Evolutionary conservation across 768 basidiomycete genomes (phyloP), one percentile per base, ranked within the genome.

Genomic region (Pulveroboletus sp.): DNA sequence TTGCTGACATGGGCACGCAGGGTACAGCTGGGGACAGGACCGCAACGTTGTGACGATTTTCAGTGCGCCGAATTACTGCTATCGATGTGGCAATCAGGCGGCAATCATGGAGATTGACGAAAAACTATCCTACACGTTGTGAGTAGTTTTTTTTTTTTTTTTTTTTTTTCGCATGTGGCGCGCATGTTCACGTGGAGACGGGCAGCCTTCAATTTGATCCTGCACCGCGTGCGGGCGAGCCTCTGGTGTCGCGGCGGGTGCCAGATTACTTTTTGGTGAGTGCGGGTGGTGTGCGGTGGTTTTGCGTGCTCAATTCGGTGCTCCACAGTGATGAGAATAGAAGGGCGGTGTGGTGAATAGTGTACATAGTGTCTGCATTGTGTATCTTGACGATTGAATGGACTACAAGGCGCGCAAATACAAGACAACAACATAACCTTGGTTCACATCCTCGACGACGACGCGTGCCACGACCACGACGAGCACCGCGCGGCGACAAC

Each of bases 41-140:
- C 83, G 93, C 70, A 98, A 97, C 68, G 95, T 99, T 20, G 95
- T 99, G 57, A 99, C 95, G 36, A 97, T 99, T 66, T 99, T 97
- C 78, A 97, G 94, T 56, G 97, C 97, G 58, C 97, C 97, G 36
- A 99, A 99, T 74, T 99, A 97, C 72, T 99, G 95, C 73, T 99
- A 99, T 77, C 80, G 97, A 68, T 99, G 97, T 68, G 97, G 97
- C 45, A 99, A 99, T 69, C 97, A 98, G 65, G 97, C 97, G 47
- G 97, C 97, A 42, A 99, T 99, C 69, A 95, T 99, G 85, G 97
- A 99, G 71, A 97, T 99, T 70, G 97, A 99, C 72, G 90, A 93
- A 83, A 93, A 93, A 79, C 76, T 91, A 83, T 90, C 89, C 46
- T 92, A 91, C 71, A 90, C 86, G 74, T 91, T 91, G 89, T 90